Percentiles rank a stretch among this genome's conserved stretches.
phyloP scores from a whole-genome alignment of 345 rosid genomes.

The Psidium guajava region DNA sequence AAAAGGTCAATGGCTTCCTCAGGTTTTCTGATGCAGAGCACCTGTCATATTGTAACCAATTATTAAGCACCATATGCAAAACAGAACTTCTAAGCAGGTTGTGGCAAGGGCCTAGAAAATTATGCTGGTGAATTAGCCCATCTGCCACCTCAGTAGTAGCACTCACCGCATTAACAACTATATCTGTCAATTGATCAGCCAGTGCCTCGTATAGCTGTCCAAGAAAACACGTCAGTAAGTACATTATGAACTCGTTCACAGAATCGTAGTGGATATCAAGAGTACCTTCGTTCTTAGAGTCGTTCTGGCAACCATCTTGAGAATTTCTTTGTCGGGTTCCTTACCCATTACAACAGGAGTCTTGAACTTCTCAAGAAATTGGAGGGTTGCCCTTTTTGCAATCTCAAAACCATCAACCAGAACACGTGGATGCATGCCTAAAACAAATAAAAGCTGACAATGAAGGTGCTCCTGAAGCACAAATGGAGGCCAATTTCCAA shows the following conservation, averaged over 20 bases:
- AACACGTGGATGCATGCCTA: slow-evolving; percentile 99
- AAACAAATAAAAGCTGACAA: not conserved
- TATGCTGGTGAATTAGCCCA: not conserved
- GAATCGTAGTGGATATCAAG: not conserved
- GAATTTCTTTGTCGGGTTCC: slow-evolving; percentile 92
- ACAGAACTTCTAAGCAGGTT: not conserved
- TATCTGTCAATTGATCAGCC: slow-evolving; percentile 92
- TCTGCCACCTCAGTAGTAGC: not conserved
- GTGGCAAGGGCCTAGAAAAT: not conserved
- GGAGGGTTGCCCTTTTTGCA: slow-evolving; percentile 90
- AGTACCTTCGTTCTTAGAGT: slow-evolving; percentile 86
- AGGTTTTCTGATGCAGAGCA: slow-evolving; percentile 78
- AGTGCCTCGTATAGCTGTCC: slow-evolving; percentile 72
- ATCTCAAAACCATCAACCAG: slow-evolving; percentile 96
- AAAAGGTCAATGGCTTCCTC: slow-evolving; percentile 87
- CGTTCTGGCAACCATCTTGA: slow-evolving; percentile 97
- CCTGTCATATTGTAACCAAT: slow-evolving; percentile 31
- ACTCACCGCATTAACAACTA: slow-evolving; percentile 78
- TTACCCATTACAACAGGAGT: slow-evolving; percentile 90
- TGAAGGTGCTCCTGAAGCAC: not conserved
- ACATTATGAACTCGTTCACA: not conserved
- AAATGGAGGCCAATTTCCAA: not conserved
- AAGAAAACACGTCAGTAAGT: not conserved
- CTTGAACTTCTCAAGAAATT: slow-evolving; percentile 85
- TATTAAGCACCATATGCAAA: not conserved